These are phyloP conservation scores for Fusarium paranaense DNA, from an alignment of 2,329 filamentous ascomycete species.

Conservation along the genomic window DNA sequence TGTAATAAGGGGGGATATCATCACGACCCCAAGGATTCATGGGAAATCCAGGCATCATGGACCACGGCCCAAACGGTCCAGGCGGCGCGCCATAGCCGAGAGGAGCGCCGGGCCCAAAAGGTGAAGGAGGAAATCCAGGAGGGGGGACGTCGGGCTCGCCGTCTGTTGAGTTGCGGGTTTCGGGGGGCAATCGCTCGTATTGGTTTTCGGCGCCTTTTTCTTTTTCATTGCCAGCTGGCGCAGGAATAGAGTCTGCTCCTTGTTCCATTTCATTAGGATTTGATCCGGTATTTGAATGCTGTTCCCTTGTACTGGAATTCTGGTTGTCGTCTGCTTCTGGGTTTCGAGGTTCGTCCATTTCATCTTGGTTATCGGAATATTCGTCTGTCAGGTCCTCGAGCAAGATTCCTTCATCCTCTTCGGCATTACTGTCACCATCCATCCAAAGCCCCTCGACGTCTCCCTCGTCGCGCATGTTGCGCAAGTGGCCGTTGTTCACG, in stretches of 20 bases:
- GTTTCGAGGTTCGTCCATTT: constrained; percentile 19
- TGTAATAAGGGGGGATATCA: constrained; percentile 37
- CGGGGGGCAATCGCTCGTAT: neutral
- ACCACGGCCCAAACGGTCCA: constrained; percentile 24
- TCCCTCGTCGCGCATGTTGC: constrained; percentile 68
- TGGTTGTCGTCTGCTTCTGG: constrained; percentile 10
- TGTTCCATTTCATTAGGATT: neutral
- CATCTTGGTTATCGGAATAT: constrained; percentile 31
- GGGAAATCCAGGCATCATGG: constrained; percentile 17
- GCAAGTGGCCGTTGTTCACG: constrained; percentile 90
- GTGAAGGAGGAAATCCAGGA: neutral
- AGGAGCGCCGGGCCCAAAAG: neutral
- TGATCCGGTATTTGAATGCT: neutral
- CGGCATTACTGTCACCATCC: constrained; percentile 47
- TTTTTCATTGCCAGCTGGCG: neutral
- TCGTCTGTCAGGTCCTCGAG: constrained; percentile 48
- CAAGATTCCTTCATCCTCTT: constrained; percentile 51
- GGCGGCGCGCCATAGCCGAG: constrained; percentile 2
- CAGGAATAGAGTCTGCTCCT: neutral
- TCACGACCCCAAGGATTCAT: constrained; percentile 34
- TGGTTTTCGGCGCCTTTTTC: neutral
- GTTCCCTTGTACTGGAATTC: neutral
- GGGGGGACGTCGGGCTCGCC: neutral
- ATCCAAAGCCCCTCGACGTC: constrained; percentile 51
- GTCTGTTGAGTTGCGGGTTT: neutral